A percentile compares a stretch with the other conserved stretches of the same genome.
phyloP scores from a whole-genome alignment of 2,329 filamentous ascomycete genomes.

The Aureobasidium sp. region DNA sequence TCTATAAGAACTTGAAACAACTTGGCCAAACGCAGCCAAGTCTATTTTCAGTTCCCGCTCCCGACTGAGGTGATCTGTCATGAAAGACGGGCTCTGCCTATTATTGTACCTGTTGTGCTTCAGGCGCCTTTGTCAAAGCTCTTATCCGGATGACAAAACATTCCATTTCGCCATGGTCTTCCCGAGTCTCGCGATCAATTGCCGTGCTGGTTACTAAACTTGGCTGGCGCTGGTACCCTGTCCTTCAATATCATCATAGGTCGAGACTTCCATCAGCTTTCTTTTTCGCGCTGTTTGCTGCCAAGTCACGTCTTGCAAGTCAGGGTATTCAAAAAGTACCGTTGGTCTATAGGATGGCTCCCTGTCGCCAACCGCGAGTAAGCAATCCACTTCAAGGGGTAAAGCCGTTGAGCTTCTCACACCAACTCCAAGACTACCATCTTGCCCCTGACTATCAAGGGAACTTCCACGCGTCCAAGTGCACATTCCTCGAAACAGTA shows the following conservation, averaged over 20 bases:
- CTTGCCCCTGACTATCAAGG: neutral
- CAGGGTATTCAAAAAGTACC: neutral
- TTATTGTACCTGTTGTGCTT: neutral
- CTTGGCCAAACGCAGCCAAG: neutral
- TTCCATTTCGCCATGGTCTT: neutral
- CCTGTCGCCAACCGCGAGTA: neutral
- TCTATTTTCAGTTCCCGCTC: neutral
- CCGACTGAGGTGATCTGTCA: neutral
- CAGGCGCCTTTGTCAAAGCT: neutral
- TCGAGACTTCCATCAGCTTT: neutral
- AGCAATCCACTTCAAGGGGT: neutral
- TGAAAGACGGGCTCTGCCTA: neutral
- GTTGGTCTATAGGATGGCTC: neutral
- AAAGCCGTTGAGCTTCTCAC: neutral
- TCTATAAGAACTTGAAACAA: conserved; percentile 6
- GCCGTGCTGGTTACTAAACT: neutral
- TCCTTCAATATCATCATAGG: neutral
- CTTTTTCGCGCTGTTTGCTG: neutral
- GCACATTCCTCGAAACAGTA: neutral
- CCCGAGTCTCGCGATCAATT: neutral
- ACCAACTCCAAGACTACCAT: neutral
- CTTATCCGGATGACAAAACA: neutral
- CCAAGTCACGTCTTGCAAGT: neutral
- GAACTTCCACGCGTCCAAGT: neutral
- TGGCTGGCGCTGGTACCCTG: neutral